Evolutionary conservation across 768 basidiomycete genomes (phyloP).

Genomic region (Rossbeevera mucosa): DNA sequence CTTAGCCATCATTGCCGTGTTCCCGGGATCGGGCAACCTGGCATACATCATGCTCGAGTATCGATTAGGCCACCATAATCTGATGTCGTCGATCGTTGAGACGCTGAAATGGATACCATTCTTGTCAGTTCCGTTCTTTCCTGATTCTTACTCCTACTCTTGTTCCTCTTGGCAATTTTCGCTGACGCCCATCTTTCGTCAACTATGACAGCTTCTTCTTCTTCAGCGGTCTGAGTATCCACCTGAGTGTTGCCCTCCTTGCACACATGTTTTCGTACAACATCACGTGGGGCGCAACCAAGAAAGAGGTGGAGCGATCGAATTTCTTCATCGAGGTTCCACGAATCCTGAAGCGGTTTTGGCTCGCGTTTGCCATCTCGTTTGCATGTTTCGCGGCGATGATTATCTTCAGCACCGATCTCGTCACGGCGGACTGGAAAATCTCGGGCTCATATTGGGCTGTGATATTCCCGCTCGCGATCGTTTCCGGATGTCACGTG

Average conservation of each 20-base stretch:
- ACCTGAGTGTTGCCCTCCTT: conserved; percentile 48
- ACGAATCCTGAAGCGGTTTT: conserved; percentile 75
- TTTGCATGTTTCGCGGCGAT: conserved; percentile 49
- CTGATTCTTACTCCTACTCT: background rate
- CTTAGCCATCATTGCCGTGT: conserved; percentile 67
- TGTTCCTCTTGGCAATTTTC: background rate
- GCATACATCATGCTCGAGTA: conserved; percentile 72
- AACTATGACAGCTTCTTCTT: conserved; percentile 40
- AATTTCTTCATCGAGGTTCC: conserved; percentile 93
- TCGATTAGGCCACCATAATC: conserved; percentile 46
- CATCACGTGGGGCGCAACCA: conserved; percentile 56
- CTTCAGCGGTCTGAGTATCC: conserved; percentile 53
- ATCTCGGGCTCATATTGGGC: conserved; percentile 66
- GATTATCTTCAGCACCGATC: conserved; percentile 43
- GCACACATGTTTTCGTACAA: conserved; percentile 59
- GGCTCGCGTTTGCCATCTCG: conserved; percentile 56
- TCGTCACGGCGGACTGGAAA: conserved; percentile 62
- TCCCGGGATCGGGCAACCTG: conserved; percentile 67
- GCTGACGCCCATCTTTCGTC: background rate
- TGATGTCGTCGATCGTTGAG: conserved; percentile 19
- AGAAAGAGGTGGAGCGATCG: conserved; percentile 82
- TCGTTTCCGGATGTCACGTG: conserved; percentile 63
- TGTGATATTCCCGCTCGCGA: conserved; percentile 68
- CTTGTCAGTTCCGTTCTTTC: conserved; percentile 24
- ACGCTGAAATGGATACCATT: conserved; percentile 30